Evolutionary conservation across 371 early-diverging fungal species (phyloP).

Genomic region (Phascolomyces articulosus): DNA sequence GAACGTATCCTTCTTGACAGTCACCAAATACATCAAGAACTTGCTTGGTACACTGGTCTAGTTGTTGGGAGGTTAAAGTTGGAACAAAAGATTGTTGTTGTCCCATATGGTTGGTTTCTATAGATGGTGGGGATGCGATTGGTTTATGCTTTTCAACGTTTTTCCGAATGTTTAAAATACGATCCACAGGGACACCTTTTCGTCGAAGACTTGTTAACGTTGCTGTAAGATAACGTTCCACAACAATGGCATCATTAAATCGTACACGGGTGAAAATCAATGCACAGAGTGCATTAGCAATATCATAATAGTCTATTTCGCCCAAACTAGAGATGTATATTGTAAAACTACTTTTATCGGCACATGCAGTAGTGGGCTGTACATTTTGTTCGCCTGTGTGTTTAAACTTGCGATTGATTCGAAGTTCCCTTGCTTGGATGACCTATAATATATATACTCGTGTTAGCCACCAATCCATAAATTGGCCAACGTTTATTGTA

Average conservation of each 20-base stretch:
- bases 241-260: constrained; percentile 70
- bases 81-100: constrained; percentile 13
- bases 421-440: constrained; percentile 57
- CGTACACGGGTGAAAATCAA: constrained; percentile 63
- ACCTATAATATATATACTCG: constrained; percentile 19
- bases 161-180: constrained; percentile 73
- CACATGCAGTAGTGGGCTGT: constrained; percentile 73
- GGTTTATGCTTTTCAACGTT: constrained; percentile 15
- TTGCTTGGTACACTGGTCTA: constrained; percentile 47
- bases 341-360: constrained; percentile 55
- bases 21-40: constrained; percentile 72
- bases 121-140: neutral
- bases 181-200: constrained; percentile 90
- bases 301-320: constrained; percentile 82
- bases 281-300: constrained; percentile 66
- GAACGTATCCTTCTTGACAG: constrained; percentile 66
- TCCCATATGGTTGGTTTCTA: constrained; percentile 8
- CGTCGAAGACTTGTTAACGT: constrained; percentile 61
- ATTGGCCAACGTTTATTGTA: neutral
- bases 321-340: constrained; percentile 63
- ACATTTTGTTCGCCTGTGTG: constrained; percentile 54
- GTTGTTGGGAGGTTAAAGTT: constrained; percentile 20
- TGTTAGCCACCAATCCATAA: neutral
- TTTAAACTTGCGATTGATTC: constrained; percentile 67
- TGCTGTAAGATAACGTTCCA: constrained; percentile 67